Percentiles rank a stretch among this genome's conserved stretches.
Conservation (phyloP, 2,329 filamentous ascomycete species). For the Fusarium devonianum region DNA sequence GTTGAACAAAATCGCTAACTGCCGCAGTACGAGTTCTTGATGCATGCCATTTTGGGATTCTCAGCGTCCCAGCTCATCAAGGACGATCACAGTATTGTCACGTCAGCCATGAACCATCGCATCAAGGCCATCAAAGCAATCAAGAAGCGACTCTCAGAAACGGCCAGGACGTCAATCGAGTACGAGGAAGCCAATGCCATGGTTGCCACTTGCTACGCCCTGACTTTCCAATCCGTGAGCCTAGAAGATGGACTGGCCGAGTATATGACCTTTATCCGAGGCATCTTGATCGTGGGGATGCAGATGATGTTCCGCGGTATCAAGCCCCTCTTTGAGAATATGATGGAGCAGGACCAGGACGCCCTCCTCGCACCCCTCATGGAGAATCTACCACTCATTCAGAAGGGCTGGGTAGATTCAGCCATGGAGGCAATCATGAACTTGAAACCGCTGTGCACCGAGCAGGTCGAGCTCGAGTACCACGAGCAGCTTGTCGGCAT, state of each 20-base stretch:
- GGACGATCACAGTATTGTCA: conserved; percentile 58
- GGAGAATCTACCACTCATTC: conserved; percentile 54
- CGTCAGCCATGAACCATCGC: conserved; percentile 69
- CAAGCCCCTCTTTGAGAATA: conserved; percentile 58
- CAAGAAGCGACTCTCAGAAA: conserved; percentile 60
- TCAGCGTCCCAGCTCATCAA: conserved; percentile 70
- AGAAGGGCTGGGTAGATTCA: conserved; percentile 54
- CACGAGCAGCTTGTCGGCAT: conserved; percentile 54
- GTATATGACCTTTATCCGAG: conserved; percentile 67
- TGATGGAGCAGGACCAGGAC: conserved; percentile 52
- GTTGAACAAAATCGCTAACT: conserved; percentile 16
- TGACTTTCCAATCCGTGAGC: conserved; percentile 65
- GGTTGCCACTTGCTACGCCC: conserved; percentile 64
- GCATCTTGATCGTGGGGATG: conserved; percentile 61
- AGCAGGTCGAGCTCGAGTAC: conserved; percentile 56
- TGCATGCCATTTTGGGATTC: conserved; percentile 74
- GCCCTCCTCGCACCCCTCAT: conserved; percentile 55
- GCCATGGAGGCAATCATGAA: conserved; percentile 53
- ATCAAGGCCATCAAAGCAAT: conserved; percentile 70
- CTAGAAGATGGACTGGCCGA: conserved; percentile 66
- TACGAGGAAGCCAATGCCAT: conserved; percentile 66
- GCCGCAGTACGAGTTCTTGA: conserved; percentile 67
- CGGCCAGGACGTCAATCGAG: conserved; percentile 49
- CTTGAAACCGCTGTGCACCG: conserved; percentile 54
- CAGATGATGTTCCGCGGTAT: conserved; percentile 61